Evolutionary conservation across 2,329 filamentous ascomycete species (phyloP).

Genomic region (Stromatinia cepivora): DNA sequence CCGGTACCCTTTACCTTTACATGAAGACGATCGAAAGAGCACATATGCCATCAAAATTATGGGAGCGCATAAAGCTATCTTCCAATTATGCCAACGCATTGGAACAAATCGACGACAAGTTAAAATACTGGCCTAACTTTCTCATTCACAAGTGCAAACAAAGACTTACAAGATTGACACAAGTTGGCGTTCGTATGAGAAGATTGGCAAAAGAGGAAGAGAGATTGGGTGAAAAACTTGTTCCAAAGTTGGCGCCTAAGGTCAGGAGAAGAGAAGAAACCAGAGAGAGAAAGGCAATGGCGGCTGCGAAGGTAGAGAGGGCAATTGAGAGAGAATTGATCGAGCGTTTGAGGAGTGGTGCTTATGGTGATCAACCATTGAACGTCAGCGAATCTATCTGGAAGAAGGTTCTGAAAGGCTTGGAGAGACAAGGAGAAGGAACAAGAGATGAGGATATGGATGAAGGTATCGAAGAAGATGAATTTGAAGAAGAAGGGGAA

Average conservation of each 20-base stretch:
- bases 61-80: constrained; percentile 89
- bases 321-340: constrained; percentile 95
- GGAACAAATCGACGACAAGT: constrained; percentile 77
- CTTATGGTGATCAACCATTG: constrained; percentile 90
- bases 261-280: constrained; percentile 74
- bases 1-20: constrained; percentile 86
- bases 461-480: constrained; percentile 78
- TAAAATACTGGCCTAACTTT: constrained; percentile 96
- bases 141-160: constrained; percentile 95
- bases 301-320: constrained; percentile 88
- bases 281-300: constrained; percentile 73
- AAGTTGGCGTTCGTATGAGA: constrained; percentile 81
- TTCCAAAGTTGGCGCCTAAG: constrained; percentile 90
- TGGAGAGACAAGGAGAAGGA: constrained; percentile 86
- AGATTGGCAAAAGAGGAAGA: constrained; percentile 87
- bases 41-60: constrained; percentile 86
- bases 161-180: constrained; percentile 84
- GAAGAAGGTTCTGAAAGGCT: constrained; percentile 91
- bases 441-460: constrained; percentile 84
- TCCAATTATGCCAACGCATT: constrained; percentile 90
- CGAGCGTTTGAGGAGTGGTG: constrained; percentile 84
- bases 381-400: constrained; percentile 95
- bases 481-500: constrained; percentile 67
- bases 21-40: constrained; percentile 93
- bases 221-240: constrained; percentile 81